phyloP scores from a whole-genome alignment of 176 grass and related monocot genomes.

The Dendrocalamus sinicus region DNA sequence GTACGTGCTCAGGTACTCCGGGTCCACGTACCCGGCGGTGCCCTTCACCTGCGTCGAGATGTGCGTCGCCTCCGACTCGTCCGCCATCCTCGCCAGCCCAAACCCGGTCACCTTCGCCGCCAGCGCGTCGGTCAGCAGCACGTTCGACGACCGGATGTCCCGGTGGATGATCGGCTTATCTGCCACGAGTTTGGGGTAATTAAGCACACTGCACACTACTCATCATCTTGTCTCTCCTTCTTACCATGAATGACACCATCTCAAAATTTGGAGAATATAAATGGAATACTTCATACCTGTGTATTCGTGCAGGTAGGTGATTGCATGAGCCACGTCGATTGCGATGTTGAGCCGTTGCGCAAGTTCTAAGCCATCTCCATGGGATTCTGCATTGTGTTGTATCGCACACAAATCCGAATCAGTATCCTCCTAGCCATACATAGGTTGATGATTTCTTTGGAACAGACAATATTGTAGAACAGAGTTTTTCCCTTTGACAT shows the following conservation, averaged over 20 bases:
- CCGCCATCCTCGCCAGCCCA: constrained; percentile 46
- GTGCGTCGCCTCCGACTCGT: constrained; percentile 42
- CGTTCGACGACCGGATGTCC: constrained; percentile 58
- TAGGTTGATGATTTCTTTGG: too few species aligned
- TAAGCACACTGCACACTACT: not conserved
- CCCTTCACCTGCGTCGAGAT: constrained; percentile 59
- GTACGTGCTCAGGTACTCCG: constrained; percentile 68
- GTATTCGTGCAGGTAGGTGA: constrained; percentile 56
- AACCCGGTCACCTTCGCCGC: constrained; percentile 64
- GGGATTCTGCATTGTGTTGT: constrained; percentile 36
- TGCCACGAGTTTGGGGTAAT: constrained; percentile 5
- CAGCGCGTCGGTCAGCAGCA: constrained; percentile 62
- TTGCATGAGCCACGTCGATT: constrained; percentile 46
- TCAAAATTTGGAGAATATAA: not conserved
- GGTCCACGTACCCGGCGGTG: constrained; percentile 76
- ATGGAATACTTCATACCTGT: constrained; percentile 26
- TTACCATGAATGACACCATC: not conserved
- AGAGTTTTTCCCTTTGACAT: not conserved
- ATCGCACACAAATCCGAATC: not conserved
- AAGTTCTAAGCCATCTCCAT: constrained; percentile 53
- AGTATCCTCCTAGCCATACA: not conserved
- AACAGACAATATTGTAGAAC: not conserved
- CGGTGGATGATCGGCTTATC: constrained; percentile 65
- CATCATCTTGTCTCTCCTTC: not conserved
- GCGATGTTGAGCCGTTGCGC: constrained; percentile 55